Evolutionary conservation across 2,329 filamentous ascomycete species (phyloP).

Genomic region (Seiridium cupressi): DNA sequence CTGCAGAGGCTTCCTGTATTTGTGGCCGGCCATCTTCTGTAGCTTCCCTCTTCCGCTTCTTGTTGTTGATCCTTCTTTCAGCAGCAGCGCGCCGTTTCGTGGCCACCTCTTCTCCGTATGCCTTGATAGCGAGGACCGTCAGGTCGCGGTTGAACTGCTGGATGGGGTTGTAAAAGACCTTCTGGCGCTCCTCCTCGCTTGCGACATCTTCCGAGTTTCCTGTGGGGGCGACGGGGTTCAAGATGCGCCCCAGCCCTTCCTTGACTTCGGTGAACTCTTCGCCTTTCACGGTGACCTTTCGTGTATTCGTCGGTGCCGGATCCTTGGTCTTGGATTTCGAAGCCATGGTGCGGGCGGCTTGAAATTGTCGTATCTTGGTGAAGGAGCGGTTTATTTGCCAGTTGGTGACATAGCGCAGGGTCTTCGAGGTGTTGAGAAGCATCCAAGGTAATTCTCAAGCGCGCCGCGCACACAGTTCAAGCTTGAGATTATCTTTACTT

Average conservation of each 20-base stretch:
- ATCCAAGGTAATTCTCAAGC: background rate
- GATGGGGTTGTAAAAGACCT: constrained; percentile 98
- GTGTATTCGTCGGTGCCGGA: constrained; percentile 24
- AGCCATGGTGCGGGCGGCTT: constrained; percentile 23
- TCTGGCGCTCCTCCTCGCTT: constrained; percentile 61
- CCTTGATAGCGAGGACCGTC: constrained; percentile 87
- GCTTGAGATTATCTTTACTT: background rate
- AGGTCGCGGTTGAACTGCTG: constrained; percentile 98
- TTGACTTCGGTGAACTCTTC: constrained; percentile 50
- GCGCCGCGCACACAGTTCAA: background rate
- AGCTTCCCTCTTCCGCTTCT: constrained; percentile 34
- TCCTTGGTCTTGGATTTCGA: constrained; percentile 17
- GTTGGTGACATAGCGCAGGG: constrained; percentile 2
- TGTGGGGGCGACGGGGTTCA: constrained; percentile 42
- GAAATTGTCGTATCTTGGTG: constrained; percentile 8
- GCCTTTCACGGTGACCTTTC: constrained; percentile 38
- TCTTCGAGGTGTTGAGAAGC: constrained; percentile 7
- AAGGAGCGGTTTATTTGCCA: constrained; percentile 18
- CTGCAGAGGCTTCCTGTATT: constrained; percentile 16
- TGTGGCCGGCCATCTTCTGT: constrained; percentile 15
- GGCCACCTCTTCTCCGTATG: constrained; percentile 72
- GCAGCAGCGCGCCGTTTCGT: constrained; percentile 41
- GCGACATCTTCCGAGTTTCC: constrained; percentile 27
- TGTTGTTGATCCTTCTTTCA: constrained; percentile 41
- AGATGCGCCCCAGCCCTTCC: constrained; percentile 57